Evolutionary conservation across 1,139 yeast genomes (phyloP), one percentile per base, ranked within the genome.

Genomic region (Arxiozyma heterogenica): DNA sequence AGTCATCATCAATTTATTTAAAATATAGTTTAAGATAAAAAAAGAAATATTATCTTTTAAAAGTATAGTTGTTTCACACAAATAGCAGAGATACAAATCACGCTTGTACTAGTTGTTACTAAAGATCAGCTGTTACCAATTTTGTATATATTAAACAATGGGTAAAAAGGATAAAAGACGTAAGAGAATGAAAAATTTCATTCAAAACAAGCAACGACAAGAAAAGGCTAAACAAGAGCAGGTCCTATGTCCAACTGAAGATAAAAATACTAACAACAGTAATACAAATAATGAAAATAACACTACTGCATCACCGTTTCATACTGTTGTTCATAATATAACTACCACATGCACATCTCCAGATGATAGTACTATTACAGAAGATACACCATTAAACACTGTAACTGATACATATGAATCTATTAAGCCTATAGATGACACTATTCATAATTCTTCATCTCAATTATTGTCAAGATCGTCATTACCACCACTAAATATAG

Each of bases 111-210:
- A 27, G 30, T 27, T 11, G 8, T 27, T 27, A 27, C 11, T 11
- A 27, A 27, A 27, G 9, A 27, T 27, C 8, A 27, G 30, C 8
- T 27, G 2, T 27, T 27, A 27, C 9, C 30, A 7, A 27, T 27
- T 27, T 27, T 27, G 30, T 34, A 12, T 34, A 34, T 12, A 15
- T 25, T 23, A 18, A 39, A 38, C 1, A 8, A 54, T 54, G 57
- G 58, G 59, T 25, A 54, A 50, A 44, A 59, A 59, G 53, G 59
- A 57, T 44, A 58, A 54, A 21, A 58, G 58, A 53, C 59, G 62
- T 43, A 54, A 51, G n/a, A 59, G 50, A 43, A 49, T 59, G 46
- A 55, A 57, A 30, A 51, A 53, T 41, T 59, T 58, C 47, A 57
- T 57, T 22, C 50, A 55, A 47, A 42, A 51, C 18, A 54, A 58